Evolutionary conservation across 2,329 filamentous ascomycete genomes (phyloP).

Genomic region (Alternaria consortialis): DNA sequence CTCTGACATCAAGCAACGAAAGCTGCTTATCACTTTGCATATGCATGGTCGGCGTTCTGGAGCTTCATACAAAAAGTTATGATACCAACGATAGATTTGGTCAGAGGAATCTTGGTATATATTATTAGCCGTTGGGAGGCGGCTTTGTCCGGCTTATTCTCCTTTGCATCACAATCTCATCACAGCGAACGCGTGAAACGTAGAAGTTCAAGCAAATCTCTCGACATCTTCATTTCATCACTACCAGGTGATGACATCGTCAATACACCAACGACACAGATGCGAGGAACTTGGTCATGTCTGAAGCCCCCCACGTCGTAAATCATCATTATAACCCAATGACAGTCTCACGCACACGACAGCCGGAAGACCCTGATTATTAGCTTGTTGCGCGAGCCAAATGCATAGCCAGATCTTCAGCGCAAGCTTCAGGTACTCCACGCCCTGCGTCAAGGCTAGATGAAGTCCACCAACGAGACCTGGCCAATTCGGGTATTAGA

Average conservation of each 20-base stretch:
- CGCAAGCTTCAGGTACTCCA: slow-evolving; percentile 17
- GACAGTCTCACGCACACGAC: slow-evolving; percentile 8
- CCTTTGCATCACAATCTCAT: background rate
- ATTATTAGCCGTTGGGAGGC: slow-evolving; percentile 1
- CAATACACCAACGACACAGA: background rate
- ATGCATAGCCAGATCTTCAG: slow-evolving; percentile 1
- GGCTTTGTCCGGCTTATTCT: background rate
- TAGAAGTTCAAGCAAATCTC: background rate
- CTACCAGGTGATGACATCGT: background rate
- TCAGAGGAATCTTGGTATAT: slow-evolving; percentile 18
- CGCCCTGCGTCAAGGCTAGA: slow-evolving; percentile 12
- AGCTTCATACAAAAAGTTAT: slow-evolving; percentile 36
- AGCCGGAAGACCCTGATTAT: slow-evolving; percentile 14
- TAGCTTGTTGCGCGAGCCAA: slow-evolving; percentile 3
- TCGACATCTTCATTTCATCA: background rate
- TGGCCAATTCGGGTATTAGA: slow-evolving; percentile 5
- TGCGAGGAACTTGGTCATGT: background rate
- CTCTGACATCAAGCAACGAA: slow-evolving; percentile 18
- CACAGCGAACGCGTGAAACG: background rate
- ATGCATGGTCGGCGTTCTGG: slow-evolving; percentile 44
- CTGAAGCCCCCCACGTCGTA: background rate
- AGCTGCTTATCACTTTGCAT: slow-evolving; percentile 30
- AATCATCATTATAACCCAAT: background rate
- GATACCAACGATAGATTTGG: slow-evolving; percentile 36
- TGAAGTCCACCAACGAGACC: slow-evolving; percentile 13